Conservation (phyloP, 2,329 filamentous ascomycete species). For the Ascochyta lentis region DNA sequence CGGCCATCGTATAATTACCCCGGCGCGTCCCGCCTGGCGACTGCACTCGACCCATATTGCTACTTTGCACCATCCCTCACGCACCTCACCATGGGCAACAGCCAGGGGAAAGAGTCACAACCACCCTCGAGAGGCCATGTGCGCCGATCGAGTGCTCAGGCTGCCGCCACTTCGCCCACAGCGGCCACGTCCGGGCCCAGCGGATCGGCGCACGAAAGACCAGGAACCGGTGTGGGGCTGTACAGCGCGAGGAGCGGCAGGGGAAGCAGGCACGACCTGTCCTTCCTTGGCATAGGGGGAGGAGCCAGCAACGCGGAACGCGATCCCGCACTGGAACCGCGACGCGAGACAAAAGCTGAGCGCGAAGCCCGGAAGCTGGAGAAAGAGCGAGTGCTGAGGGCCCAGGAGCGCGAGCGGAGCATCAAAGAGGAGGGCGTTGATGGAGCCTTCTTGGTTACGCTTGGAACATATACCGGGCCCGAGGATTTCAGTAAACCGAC, state of each 20-base stretch:
- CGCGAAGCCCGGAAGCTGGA: conserved; percentile 85
- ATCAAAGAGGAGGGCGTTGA: conserved; percentile 92
- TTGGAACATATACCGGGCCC: conserved; percentile 88
- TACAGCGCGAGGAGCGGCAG: conserved; percentile 58
- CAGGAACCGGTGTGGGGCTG: conserved; percentile 40
- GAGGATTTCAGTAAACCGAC: conserved; percentile 93
- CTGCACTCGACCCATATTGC: conserved; percentile 7
- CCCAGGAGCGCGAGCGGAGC: conserved; percentile 88
- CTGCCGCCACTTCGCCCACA: conserved; percentile 40
- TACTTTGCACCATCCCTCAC: conserved; percentile 10
- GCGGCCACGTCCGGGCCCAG: conserved; percentile 24
- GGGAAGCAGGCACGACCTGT: conserved; percentile 64
- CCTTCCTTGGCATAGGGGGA: conserved; percentile 63
- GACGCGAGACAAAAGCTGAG: conserved; percentile 89
- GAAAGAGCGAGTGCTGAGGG: conserved; percentile 74
- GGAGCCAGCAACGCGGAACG: conserved; percentile 58
- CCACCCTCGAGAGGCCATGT: conserved; percentile 46
- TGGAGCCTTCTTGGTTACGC: conserved; percentile 90
- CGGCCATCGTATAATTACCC: conserved; percentile 23
- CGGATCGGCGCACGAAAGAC: conserved; percentile 38
- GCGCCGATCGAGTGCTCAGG: conserved; percentile 43
- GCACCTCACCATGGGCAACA: conserved; percentile 53
- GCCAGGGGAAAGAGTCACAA: conserved; percentile 55
- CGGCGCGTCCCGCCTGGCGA: conserved; percentile 27
- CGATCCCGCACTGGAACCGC: conserved; percentile 62